phyloP scores from a whole-genome alignment of 306 rosid species.

The Quercus engelmannii region DNA sequence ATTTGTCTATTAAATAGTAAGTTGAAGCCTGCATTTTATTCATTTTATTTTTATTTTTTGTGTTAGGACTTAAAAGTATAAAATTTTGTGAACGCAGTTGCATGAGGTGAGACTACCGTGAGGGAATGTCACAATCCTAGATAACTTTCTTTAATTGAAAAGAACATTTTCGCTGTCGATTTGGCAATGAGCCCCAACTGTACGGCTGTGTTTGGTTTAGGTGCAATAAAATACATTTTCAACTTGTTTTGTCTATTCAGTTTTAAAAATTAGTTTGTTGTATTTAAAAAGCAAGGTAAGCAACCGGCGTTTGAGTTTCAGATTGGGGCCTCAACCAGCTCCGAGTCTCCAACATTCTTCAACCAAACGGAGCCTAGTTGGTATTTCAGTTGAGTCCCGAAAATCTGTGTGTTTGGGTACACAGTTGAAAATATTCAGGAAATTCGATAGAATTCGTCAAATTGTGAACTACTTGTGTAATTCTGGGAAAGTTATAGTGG shows the following conservation, averaged over 20 bases:
- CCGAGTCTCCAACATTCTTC: neutral
- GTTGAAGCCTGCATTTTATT: neutral
- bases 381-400: neutral
- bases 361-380: neutral
- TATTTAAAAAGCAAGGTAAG: neutral
- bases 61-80: neutral
- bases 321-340: neutral
- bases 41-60: neutral
- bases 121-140: slow-evolving; percentile 1
- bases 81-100: slow-evolving; percentile 11
- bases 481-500: slow-evolving; percentile 20
- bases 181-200: neutral
- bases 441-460: neutral
- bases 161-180: neutral
- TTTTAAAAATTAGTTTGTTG: neutral
- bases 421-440: too few relatives aligned
- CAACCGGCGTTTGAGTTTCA: neutral
- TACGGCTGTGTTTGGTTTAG: slow-evolving; percentile 14
- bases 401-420: slow-evolving; percentile 4
- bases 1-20: neutral
- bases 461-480: neutral
- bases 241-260: neutral
- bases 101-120: slow-evolving; percentile 36
- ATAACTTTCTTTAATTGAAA: neutral
- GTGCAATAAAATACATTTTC: neutral